phyloP scores from a whole-genome alignment of 1,284 basidiomycete species.

The Trichosporon sp. region DNA sequence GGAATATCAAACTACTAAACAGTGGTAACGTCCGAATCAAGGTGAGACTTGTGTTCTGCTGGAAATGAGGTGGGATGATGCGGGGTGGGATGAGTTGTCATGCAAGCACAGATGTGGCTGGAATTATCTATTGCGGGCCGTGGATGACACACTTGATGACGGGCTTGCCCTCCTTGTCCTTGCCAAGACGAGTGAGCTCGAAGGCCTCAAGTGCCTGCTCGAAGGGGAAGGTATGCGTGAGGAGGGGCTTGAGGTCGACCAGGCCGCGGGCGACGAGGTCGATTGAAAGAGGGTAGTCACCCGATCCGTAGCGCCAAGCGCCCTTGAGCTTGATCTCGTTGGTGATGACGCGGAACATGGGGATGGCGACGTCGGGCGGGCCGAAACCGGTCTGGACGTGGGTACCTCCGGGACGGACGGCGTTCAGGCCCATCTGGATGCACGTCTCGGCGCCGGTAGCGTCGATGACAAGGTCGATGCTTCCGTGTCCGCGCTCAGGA shows the following conservation, averaged over 20 bases:
- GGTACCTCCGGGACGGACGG: conserved; percentile 55
- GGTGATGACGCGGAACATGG: conserved; percentile 41
- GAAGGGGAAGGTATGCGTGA: conserved; percentile 59
- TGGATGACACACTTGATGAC: conserved; percentile 45
- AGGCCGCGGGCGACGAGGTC: conserved; percentile 53
- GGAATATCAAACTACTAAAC: not conserved
- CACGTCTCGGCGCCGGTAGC: conserved; percentile 59
- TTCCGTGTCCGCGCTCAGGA: conserved; percentile 48
- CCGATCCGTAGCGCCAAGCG: conserved; percentile 44
- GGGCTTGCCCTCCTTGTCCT: conserved; percentile 59
- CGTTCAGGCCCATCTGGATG: conserved; percentile 54
- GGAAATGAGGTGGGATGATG: not conserved
- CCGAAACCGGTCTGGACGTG: conserved; percentile 47
- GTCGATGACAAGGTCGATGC: conserved; percentile 58
- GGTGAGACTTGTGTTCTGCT: not conserved
- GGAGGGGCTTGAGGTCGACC: conserved; percentile 54
- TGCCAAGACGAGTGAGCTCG: conserved; percentile 58
- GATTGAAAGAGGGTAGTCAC: conserved; percentile 52
- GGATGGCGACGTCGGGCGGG: conserved; percentile 40
- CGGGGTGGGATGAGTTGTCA: too few relatives aligned
- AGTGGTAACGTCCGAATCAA: not conserved
- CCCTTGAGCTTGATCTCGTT: conserved; percentile 45
- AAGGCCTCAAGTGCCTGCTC: conserved; percentile 55
- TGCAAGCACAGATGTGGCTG: too few relatives aligned
- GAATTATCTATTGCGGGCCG: conserved; percentile 38